Percentiles rank a stretch among this genome's conserved stretches.
These are phyloP conservation scores for Quercus tomentella DNA, from an alignment of 331 rosid species.

Conservation along the genomic window DNA sequence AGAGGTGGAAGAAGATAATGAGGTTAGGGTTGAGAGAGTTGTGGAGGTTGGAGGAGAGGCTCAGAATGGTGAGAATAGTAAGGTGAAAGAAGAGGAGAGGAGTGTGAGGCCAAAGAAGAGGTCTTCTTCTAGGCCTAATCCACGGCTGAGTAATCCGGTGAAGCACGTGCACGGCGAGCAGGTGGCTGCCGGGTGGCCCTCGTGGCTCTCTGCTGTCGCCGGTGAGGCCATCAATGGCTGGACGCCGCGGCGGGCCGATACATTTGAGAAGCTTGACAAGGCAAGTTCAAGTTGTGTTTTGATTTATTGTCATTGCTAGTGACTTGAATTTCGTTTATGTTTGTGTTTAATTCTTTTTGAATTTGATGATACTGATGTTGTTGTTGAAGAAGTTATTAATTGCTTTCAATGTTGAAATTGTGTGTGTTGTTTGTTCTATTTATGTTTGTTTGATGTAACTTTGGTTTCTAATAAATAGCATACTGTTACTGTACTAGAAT, in stretches of 20 bases:
- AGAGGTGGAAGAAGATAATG: constrained; percentile 28
- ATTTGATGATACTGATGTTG: constrained; percentile 9
- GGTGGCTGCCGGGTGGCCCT: constrained; percentile 99
- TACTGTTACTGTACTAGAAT: too few relatives aligned
- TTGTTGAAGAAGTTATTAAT: neutral
- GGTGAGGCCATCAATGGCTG: constrained; percentile 96
- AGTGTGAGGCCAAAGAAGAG: constrained; percentile 47
- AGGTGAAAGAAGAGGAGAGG: constrained; percentile 54
- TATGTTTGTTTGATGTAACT: neutral
- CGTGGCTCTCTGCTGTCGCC: constrained; percentile 96
- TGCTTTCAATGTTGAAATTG: neutral
- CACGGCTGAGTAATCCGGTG: constrained; percentile 80
- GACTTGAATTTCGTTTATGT: neutral
- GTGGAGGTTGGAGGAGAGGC: constrained; percentile 32
- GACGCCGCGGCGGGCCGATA: constrained; percentile 87
- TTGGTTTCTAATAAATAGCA: neutral
- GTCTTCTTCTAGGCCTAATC: constrained; percentile 76
- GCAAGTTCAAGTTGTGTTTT: constrained; percentile 18
- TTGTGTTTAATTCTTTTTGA: neutral
- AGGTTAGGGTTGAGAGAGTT: constrained; percentile 30
- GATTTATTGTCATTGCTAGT: too few relatives aligned
- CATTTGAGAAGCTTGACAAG: constrained; percentile 93
- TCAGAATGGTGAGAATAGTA: constrained; percentile 40
- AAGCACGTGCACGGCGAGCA: constrained; percentile 89
- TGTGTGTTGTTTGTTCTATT: too few relatives aligned